Base-by-base conservation (phyloP, 148 eudicot species). In the Heliosperma pusillum region DNA sequence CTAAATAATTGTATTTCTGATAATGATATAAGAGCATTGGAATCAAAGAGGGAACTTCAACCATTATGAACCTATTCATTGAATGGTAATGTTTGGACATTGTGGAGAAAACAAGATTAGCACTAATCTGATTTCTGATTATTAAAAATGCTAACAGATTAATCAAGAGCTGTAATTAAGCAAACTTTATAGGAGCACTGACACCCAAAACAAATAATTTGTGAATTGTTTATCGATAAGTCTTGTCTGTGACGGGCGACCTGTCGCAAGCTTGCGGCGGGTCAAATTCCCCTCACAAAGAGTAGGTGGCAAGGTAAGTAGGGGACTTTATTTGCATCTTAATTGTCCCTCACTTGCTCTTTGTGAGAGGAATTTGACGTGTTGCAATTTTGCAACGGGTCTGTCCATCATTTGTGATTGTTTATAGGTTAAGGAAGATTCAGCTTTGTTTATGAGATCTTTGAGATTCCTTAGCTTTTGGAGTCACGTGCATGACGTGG, bases 381-480 rank as follows among this genome's bases (percentile, higher is more conserved):
- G n/a, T n/a, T n/a, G n/a, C n/a, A n/a, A n/a, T n/a, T n/a, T n/a
- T n/a, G n/a, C n/a, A n/a, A n/a, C n/a, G n/a, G n/a, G n/a, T n/a
- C n/a, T n/a, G n/a, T n/a, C n/a, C n/a, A n/a, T n/a, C n/a, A n/a
- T n/a, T n/a, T n/a, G n/a, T n/a, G n/a, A 5, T 77, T 52, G 63
- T 12, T 64, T 50, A 65, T 65, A 63, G 30, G 68, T 65, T 68
- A 30, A 33, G 60, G 9, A 73, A 78, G 81, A 78, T 78, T 66
- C 76, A 74, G 68, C 72, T 73, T 78, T 78, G 68, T 58, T 59
- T 73, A 59, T 67, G 12, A 66, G 67, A 78, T 78, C 81, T 78
- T 73, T 57, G 77, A 78, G 81, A 78, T 78, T 78, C 81, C 73
- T 66, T 72, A 56, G 45, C 73, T 66, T 78, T 71, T 78, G 30